A percentile compares a stretch with the other conserved stretches of the same genome.
Conservation (phyloP, 176 grass and related monocot species). For the Metroxylon sagu region DNA sequence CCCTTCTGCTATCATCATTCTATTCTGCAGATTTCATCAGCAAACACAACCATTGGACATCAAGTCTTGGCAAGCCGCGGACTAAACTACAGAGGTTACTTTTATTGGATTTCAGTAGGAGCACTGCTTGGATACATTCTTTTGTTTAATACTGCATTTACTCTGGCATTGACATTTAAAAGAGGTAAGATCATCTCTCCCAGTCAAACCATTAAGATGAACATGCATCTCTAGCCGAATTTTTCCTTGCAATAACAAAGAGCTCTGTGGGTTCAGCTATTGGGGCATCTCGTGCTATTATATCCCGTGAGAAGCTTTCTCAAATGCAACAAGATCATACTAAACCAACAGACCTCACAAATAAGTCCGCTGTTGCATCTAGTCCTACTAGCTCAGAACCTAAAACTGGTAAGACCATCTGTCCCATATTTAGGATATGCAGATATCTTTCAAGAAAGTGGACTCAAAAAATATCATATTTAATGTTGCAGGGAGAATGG, state of each 20-base stretch:
- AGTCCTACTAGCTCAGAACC: not conserved
- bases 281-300: conserved; percentile 38
- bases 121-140: conserved; percentile 53
- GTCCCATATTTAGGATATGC: not conserved
- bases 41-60: conserved; percentile 37
- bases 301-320: conserved; percentile 40
- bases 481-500: conserved; percentile 48
- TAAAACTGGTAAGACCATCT: conserved; percentile 8
- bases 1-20: not conserved
- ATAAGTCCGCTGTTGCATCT: conserved; percentile 14
- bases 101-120: conserved; percentile 73
- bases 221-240: not conserved
- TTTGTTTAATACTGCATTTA: conserved; percentile 55
- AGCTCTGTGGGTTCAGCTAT: conserved; percentile 15
- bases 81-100: conserved; percentile 52
- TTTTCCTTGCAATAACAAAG: too few species aligned
- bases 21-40: conserved; percentile 20
- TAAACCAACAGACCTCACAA: not conserved
- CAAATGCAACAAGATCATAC: conserved; percentile 11
- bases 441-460: not conserved
- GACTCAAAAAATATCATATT: not conserved
- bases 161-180: conserved; percentile 50
- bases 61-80: conserved; percentile 41
- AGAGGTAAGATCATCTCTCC: conserved; percentile 25
- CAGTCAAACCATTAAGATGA: not conserved